Evolutionary conservation across 2,329 filamentous ascomycete species (phyloP), one percentile per base, ranked within the genome.

Genomic region (Beauveria caledonica): DNA sequence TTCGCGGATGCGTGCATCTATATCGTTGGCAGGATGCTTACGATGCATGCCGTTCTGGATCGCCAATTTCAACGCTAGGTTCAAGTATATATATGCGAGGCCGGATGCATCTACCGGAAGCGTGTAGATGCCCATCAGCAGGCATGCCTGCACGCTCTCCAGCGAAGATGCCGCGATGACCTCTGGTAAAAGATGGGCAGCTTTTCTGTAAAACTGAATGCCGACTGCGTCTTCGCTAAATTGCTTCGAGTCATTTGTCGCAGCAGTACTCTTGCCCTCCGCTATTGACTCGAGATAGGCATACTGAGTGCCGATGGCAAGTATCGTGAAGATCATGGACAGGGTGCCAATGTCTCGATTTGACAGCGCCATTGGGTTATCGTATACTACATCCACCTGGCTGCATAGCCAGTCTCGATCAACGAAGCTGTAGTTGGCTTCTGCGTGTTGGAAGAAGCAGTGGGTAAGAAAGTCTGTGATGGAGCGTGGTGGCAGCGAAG

Each of bases 11-110:
- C 74, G 73, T 11, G 76, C 70, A 33, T 79, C 77, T 11, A 82
- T 71, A 0, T 74, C 77, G 54, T 77, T 75, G 1, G 77, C 78
- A 1, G 75, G 70, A 61, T 78, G 80, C 58, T 74, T 78, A 53
- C 82, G 73, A 64, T 85, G 82, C 81, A 85, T 83, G 10, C 82
- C 82, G 65, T 84, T 84, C 62, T 84, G 81, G 15, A 84, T 82
- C 1, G 81, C 82, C 61, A 85, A 71, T 62, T 82, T 83, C 46
- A 84, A 71, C 2, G 80, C 79, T 13, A 85, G 68, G 7, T 80
- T 80, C 51, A 83, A 73, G 63, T 85, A 85, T 3, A 80, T 81
- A 63, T 83, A 85, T 2, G 79, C 79, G 21, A 84, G 68, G 0
- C 81, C 82, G 1, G 80, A 81, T 0, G 81, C 78, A 66, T 85